A percentile compares a stretch with the other conserved stretches of the same genome.
Conservation (phyloP, 2,329 filamentous ascomycete genomes). For the Penicillium sumatraense region DNA sequence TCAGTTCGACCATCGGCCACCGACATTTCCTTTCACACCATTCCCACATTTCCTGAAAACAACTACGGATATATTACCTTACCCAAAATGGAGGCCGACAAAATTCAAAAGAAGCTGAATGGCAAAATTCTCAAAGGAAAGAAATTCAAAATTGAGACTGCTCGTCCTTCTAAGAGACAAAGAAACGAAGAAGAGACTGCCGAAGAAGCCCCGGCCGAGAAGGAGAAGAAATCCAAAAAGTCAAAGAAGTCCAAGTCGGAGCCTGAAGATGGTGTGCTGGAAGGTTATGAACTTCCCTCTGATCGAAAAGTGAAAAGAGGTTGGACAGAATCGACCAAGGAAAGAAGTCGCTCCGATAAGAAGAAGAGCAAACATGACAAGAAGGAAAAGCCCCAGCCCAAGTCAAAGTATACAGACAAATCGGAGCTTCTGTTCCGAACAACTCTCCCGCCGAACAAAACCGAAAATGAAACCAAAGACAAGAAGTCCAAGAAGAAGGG, state of each 20-base stretch:
- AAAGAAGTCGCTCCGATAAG: conserved; percentile 51
- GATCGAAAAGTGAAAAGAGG: conserved; percentile 84
- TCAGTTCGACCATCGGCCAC: conserved; percentile 68
- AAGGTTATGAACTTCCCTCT: conserved; percentile 72
- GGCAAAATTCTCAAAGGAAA: conserved; percentile 81
- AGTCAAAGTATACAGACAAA: conserved; percentile 79
- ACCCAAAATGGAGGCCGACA: conserved; percentile 81
- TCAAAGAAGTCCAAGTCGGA: conserved; percentile 59
- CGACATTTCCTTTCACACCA: conserved; percentile 83
- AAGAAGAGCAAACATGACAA: conserved; percentile 61
- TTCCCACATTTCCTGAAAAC: conserved; percentile 88
- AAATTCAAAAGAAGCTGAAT: conserved; percentile 87
- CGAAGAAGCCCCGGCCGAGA: conserved; percentile 41
- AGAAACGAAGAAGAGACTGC: conserved; percentile 43
- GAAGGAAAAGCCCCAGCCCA: conserved; percentile 60
- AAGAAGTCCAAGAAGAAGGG: conserved; percentile 61
- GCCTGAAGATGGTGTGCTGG: conserved; percentile 47
- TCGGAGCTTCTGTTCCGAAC: conserved; percentile 86
- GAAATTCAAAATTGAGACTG: conserved; percentile 84
- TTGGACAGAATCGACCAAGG: conserved; percentile 73
- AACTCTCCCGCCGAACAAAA: conserved; percentile 66
- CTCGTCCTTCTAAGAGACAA: conserved; percentile 66
- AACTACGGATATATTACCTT: conserved; percentile 90
- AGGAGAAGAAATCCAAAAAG: conserved; percentile 46
- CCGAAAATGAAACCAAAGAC: conserved; percentile 33